phyloP scores from a whole-genome alignment of 495 filamentous ascomycete species.

The Penicillium fimorum region DNA sequence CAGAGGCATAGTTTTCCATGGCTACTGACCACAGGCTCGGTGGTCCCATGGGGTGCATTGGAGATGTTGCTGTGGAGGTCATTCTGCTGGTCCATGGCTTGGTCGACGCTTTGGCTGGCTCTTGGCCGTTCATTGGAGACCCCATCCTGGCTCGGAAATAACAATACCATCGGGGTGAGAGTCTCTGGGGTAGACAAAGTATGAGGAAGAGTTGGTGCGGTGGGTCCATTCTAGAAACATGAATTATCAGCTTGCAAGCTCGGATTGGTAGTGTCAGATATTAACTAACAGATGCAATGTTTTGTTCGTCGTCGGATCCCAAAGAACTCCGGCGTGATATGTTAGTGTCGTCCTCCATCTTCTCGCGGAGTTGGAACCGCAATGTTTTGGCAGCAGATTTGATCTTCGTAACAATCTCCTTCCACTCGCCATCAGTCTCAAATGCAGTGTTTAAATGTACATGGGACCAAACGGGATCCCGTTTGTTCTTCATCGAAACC shows the following conservation, averaged over 20 bases:
- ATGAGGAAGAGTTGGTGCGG: not conserved
- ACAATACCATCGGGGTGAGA: not conserved
- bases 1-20: constrained; percentile 25
- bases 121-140: not conserved
- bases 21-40: constrained; percentile 5
- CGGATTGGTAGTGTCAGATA: too few relatives aligned
- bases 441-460: constrained; percentile 24
- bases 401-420: constrained; percentile 21
- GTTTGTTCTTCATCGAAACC: constrained; percentile 15
- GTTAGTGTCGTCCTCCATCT: constrained; percentile 15
- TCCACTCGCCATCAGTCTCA: constrained; percentile 16
- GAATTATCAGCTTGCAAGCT: not conserved
- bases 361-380: constrained; percentile 13
- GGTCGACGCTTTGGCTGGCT: not conserved
- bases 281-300: not conserved
- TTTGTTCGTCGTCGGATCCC: not conserved
- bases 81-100: not conserved
- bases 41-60: not conserved
- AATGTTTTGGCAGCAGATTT: constrained; percentile 13
- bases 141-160: not conserved
- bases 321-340: not conserved
- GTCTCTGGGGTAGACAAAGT: not conserved
- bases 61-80: not conserved
- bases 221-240: not conserved
- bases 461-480: constrained; percentile 21